Percentiles rank a stretch among this genome's conserved stretches.
These are phyloP conservation scores for Wickerhamiella nectarea DNA, from an alignment of 805 yeast genomes.

Conservation along the genomic window DNA sequence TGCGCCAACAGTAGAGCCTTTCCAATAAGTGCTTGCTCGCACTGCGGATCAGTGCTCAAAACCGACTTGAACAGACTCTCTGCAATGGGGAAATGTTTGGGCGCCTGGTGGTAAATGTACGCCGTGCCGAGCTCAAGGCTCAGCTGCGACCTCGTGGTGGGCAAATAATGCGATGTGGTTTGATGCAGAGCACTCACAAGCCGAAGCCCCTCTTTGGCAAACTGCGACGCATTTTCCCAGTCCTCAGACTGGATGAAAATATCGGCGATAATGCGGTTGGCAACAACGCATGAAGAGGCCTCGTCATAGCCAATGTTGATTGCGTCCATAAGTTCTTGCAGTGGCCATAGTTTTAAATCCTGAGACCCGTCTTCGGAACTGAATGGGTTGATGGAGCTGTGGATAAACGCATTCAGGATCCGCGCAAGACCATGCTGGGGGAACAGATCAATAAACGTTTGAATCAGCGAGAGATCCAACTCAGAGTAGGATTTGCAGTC, in stretches of 20 bases:
- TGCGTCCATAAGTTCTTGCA: conserved; percentile 39
- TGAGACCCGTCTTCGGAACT: conserved; percentile 6
- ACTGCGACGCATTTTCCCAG: conserved; percentile 47
- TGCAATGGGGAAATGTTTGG: conserved; percentile 72
- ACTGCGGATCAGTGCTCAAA: conserved; percentile 33
- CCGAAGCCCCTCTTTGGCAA: conserved; percentile 47
- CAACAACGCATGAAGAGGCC: conserved; percentile 36
- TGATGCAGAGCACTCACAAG: conserved; percentile 31
- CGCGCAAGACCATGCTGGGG: conserved; percentile 10
- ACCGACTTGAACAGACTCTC: conserved; percentile 54
- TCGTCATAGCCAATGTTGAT: conserved; percentile 38
- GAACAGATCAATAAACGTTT: conserved; percentile 10
- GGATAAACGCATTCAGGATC: conserved; percentile 9
- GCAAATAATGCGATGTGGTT: conserved; percentile 35
- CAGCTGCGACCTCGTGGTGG: conserved; percentile 42
- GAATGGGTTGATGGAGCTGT: conserved; percentile 8
- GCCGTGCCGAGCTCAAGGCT: conserved; percentile 56
- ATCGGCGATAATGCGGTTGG: conserved; percentile 49
- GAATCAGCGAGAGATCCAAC: conserved; percentile 27
- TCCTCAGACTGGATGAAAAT: conserved; percentile 48
- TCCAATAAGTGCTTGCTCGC: conserved; percentile 59
- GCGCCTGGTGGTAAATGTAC: conserved; percentile 79
- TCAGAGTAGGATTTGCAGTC: conserved; percentile 41
- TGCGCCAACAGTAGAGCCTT: conserved; percentile 67
- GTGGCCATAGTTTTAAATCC: conserved; percentile 13